A percentile compares a stretch with the other conserved stretches of the same genome.
These are phyloP conservation scores for Aegilops bicornis DNA, from an alignment of 176 grass and related monocot species.

Conservation along the genomic window DNA sequence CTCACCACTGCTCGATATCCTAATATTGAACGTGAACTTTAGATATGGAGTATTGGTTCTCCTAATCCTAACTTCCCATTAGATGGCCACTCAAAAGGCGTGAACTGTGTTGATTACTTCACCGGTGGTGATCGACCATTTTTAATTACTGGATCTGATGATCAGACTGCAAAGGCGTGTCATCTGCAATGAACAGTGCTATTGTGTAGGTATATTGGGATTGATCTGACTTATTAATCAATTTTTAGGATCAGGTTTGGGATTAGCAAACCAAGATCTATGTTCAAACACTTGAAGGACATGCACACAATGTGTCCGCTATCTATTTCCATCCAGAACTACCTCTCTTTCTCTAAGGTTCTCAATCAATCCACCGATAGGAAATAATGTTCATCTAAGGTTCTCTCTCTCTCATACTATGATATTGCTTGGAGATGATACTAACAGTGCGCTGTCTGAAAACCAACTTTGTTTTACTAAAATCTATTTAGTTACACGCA, in stretches of 20 bases:
- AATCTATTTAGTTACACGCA: neutral
- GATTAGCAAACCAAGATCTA: too few species aligned
- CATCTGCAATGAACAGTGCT: too few species aligned
- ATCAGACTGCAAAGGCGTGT: too few species aligned
- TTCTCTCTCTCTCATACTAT: neutral
- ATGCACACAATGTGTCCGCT: conserved; percentile 94
- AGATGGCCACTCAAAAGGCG: conserved; percentile 90
- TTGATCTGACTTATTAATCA: too few species aligned
- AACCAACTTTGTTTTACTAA: neutral
- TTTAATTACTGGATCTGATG: too few species aligned
- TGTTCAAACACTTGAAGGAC: conserved; percentile 49
- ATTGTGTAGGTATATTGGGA: too few species aligned
- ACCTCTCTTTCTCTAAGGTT: too few species aligned
- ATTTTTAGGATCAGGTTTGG: too few species aligned
- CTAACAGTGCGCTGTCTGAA: neutral
- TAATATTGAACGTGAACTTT: conserved; percentile 28
- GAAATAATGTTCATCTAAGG: too few species aligned
- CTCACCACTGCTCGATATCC: neutral
- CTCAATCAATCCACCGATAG: too few species aligned
- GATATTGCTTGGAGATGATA: neutral
- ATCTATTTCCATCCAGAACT: conserved; percentile 95
- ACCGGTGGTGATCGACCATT: conserved; percentile 69
- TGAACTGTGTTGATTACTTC: conserved; percentile 98
- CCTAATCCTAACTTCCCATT: conserved; percentile 95
- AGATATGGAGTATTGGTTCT: conserved; percentile 99